These are phyloP conservation scores for Saccharomycopsis phalli DNA, from an alignment of 1,139 yeast genomes.

Conservation along the genomic window DNA sequence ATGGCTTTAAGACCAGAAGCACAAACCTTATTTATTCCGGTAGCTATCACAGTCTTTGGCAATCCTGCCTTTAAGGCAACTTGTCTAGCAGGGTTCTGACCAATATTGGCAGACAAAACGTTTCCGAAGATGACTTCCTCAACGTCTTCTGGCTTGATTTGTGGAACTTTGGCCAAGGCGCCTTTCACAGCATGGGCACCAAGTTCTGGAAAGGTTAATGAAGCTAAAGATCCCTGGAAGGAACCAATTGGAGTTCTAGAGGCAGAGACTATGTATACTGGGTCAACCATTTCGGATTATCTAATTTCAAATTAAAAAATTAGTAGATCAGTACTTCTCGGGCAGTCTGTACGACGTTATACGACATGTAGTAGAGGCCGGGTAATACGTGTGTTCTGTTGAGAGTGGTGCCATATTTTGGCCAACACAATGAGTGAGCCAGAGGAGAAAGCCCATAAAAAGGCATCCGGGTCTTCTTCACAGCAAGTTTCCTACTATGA, in stretches of 20 bases:
- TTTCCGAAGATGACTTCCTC: conserved; percentile 93
- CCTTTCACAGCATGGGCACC: conserved; percentile 90
- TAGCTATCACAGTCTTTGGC: conserved; percentile 66
- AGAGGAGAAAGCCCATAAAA: too few relatives aligned
- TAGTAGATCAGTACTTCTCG: too few relatives aligned
- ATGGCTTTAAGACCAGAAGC: conserved; percentile 94
- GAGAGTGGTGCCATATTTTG: too few relatives aligned
- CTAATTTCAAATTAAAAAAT: too few relatives aligned
- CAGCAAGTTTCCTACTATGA: too few relatives aligned
- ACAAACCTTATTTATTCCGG: conserved; percentile 93
- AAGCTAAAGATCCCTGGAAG: conserved; percentile 74
- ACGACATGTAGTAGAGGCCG: too few relatives aligned
- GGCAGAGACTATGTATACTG: conserved; percentile 82
- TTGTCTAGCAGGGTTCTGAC: conserved; percentile 98
- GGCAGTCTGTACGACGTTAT: too few relatives aligned
- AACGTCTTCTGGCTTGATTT: conserved; percentile 62
- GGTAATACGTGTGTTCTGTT: too few relatives aligned
- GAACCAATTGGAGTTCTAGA: conserved; percentile 96
- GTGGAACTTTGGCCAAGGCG: conserved; percentile 77
- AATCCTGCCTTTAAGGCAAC: conserved; percentile 90
- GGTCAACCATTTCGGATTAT: conserved; percentile 22
- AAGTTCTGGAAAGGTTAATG: conserved; percentile 71
- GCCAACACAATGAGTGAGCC: too few relatives aligned
- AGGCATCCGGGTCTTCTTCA: too few relatives aligned
- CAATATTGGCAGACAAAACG: conserved; percentile 86